These are phyloP conservation scores for Fusarium avenaceum DNA, from an alignment of 2,329 filamentous ascomycete species.

Conservation along the genomic window DNA sequence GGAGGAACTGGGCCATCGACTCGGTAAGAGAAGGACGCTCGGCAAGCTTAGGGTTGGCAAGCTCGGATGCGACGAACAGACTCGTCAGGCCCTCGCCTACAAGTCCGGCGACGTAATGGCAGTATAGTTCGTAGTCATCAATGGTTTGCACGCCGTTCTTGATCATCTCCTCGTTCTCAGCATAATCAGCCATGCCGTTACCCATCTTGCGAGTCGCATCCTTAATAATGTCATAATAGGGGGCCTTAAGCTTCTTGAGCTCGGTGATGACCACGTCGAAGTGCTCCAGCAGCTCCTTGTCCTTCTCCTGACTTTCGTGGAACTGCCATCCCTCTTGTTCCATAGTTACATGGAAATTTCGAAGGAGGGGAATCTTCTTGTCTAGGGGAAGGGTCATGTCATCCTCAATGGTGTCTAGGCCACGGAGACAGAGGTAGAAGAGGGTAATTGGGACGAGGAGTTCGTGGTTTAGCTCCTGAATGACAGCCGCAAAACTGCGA, in stretches of 20 bases:
- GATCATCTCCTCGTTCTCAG: conserved; percentile 84
- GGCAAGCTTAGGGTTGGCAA: conserved; percentile 87
- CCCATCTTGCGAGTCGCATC: conserved; percentile 97
- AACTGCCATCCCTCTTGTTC: conserved; percentile 93
- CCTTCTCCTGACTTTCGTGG: conserved; percentile 91
- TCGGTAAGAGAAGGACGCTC: conserved; percentile 85
- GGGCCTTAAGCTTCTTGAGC: conserved; percentile 87
- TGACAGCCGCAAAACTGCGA: conserved; percentile 92
- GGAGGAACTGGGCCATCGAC: conserved; percentile 96
- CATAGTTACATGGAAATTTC: conserved; percentile 83
- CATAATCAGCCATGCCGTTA: conserved; percentile 98
- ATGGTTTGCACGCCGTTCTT: conserved; percentile 84
- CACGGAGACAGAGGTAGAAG: conserved; percentile 94
- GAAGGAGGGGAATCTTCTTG: conserved; percentile 87
- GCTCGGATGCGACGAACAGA: conserved; percentile 87
- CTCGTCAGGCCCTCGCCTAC: conserved; percentile 94
- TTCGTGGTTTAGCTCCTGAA: conserved; percentile 95
- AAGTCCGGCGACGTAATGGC: conserved; percentile 98
- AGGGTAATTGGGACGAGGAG: conserved; percentile 88
- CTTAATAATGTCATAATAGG: conserved; percentile 87
- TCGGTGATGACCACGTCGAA: conserved; percentile 90
- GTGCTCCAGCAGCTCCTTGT: conserved; percentile 89
- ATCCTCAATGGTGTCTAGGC: conserved; percentile 98
- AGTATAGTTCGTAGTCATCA: conserved; percentile 95
- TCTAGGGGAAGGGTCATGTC: conserved; percentile 91